A percentile compares a stretch with the other conserved stretches of the same genome.
These are phyloP conservation scores for Globisporangium yorkense DNA, from an alignment of 352 stramenopile species.

Conservation along the genomic window DNA sequence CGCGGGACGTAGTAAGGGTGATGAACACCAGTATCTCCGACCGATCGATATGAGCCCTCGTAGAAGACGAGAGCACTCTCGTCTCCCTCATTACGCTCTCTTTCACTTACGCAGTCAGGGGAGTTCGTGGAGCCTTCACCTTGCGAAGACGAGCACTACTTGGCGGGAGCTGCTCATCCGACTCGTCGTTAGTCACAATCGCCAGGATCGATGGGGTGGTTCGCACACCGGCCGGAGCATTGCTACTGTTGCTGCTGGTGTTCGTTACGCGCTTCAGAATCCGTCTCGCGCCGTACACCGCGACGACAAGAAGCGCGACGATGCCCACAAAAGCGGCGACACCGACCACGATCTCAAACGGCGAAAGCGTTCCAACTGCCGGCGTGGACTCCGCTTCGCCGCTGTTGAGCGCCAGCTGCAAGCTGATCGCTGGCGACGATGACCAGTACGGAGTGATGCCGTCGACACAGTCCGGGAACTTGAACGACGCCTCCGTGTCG, in stretches of 20 bases:
- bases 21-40: background rate
- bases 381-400: background rate
- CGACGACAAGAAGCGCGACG: slow-evolving; percentile 3
- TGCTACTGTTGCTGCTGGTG: background rate
- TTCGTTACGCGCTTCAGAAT: background rate
- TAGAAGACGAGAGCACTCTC: background rate
- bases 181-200: slow-evolving; percentile 1
- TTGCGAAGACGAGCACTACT: slow-evolving; percentile 1
- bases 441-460: slow-evolving; percentile 8
- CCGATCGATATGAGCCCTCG: background rate
- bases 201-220: slow-evolving; percentile 1
- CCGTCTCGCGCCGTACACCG: slow-evolving; percentile 1
- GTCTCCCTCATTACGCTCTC: background rate
- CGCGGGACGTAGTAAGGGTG: background rate
- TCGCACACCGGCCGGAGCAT: no score
- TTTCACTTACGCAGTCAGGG: background rate
- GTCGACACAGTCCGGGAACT: slow-evolving; percentile 9
- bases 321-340: slow-evolving; percentile 1
- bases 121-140: slow-evolving; percentile 3
- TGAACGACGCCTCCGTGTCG: slow-evolving; percentile 7
- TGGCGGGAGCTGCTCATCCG: background rate
- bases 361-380: background rate
- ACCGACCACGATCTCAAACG: background rate
- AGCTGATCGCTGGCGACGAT: background rate
- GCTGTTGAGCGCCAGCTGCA: background rate